Conservation (phyloP, 2,329 filamentous ascomycete species). For the Mariannaea elegans region DNA sequence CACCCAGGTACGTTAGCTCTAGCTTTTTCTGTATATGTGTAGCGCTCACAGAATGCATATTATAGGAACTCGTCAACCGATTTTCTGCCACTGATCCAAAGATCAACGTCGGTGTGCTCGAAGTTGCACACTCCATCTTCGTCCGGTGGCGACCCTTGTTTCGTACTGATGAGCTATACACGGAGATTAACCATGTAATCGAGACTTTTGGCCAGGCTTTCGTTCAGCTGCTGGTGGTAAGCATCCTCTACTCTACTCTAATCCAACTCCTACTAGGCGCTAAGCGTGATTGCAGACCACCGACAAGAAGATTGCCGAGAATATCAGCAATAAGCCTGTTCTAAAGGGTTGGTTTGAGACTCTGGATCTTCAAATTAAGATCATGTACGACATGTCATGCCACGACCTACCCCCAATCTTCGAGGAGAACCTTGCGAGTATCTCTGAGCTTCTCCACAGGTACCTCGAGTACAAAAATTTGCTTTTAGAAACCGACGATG, state of each 20-base stretch:
- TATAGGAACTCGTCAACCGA: slow-evolving; percentile 84
- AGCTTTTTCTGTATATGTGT: too few relatives aligned
- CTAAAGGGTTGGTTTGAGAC: slow-evolving; percentile 84
- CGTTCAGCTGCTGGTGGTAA: slow-evolving; percentile 78
- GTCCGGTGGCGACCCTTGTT: slow-evolving; percentile 94
- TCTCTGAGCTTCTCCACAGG: slow-evolving; percentile 86
- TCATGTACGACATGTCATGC: slow-evolving; percentile 96
- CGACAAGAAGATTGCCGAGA: slow-evolving; percentile 76
- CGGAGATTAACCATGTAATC: slow-evolving; percentile 96
- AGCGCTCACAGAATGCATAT: slow-evolving; percentile 13
- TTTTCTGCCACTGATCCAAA: slow-evolving; percentile 83
- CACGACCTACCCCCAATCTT: slow-evolving; percentile 96
- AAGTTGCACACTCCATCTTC: slow-evolving; percentile 98
- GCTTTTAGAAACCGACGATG: slow-evolving; percentile 84
- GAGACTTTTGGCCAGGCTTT: slow-evolving; percentile 85
- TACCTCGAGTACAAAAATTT: slow-evolving; percentile 91
- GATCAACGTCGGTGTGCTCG: slow-evolving; percentile 91
- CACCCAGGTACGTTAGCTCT: slow-evolving; percentile 69
- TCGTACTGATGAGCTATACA: slow-evolving; percentile 90
- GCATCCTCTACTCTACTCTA: slow-evolving; percentile 28
- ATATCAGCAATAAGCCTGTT: slow-evolving; percentile 76
- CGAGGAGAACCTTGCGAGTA: slow-evolving; percentile 83
- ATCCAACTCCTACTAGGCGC: not conserved
- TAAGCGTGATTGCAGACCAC: slow-evolving; percentile 60
- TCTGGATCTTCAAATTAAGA: slow-evolving; percentile 87